Percentiles rank a stretch among this genome's conserved stretches.
Conservation (phyloP, 257 asterid genomes). For the Solanum bulbocastanum region DNA sequence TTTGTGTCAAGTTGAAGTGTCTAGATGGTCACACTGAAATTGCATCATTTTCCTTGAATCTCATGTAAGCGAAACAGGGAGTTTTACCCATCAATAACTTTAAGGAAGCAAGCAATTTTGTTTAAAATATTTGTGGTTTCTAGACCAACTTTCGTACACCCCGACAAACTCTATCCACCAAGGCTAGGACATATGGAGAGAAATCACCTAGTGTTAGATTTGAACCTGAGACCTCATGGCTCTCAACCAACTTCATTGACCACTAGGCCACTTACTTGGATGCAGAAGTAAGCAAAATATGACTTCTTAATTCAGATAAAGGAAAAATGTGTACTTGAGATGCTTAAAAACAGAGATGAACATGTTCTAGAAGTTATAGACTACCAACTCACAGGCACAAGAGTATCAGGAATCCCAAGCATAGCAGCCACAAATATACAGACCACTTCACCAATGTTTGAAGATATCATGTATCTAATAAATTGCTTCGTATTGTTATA, state of each 20-base stretch:
- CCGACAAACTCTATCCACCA: background rate
- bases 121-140: background rate
- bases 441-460: slow-evolving; percentile 99
- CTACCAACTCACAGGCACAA: slow-evolving; percentile 77
- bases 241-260: background rate
- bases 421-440: slow-evolving; percentile 97
- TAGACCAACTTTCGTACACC: background rate
- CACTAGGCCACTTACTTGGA: background rate
- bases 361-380: background rate
- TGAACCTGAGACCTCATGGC: background rate
- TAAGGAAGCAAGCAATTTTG: background rate
- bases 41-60: background rate
- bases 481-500: slow-evolving; percentile 94
- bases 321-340: background rate
- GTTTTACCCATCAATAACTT: background rate
- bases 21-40: background rate
- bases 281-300: background rate
- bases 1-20: background rate
- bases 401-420: slow-evolving; percentile 98
- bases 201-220: background rate
- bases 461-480: slow-evolving; percentile 96
- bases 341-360: background rate
- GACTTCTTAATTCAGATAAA: background rate
- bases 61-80: background rate
- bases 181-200: background rate